Evolutionary conservation across 2,329 filamentous ascomycete species (phyloP), one percentile per base, ranked within the genome.

Genomic region (Botrytis medusae): DNA sequence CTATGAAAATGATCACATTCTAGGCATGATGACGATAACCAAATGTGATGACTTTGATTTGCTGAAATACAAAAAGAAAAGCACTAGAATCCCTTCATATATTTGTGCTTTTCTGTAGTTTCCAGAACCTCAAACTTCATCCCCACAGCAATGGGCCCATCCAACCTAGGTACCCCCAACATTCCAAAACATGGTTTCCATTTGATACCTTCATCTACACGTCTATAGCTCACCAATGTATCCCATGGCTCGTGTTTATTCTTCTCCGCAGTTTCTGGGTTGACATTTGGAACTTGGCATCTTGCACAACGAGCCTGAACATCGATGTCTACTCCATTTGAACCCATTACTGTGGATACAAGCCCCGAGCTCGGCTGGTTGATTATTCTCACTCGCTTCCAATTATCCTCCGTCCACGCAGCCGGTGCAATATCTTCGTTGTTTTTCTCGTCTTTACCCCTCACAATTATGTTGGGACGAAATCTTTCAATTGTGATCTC

Each of bases 261-360:
- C 62, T 75, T 77, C 34, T 78, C 77, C 29, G 76, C 78, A 0
- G 78, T 78, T 10, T 75, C 71, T n/a, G 86, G 91, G 79, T 93
- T 85, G 1, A 92, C 89, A 77, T 93, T 93, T 32, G 91, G 91
- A 74, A 93, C 80, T 76, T 89, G 91, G 82, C 92, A 93, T 73
- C 91, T 86, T 2, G 90, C 89, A 2, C 90, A 92, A 46, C 90
- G 87, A 77, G 90, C 91, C 0, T 89, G 86, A n/a, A 90, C 84
- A 75, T 87, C 84, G 74, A 89, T 88, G 1, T 88, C 84, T 5
- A 77, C 6, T 4, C 72, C 74, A 48, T 72, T 74, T 61, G 70
- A 72, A 29, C 62, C 70, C 22, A 57, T 37, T 9, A 20, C 22
- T 7, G 70, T 59, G 46, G 70, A 72, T 18, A 68, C 9, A 10